Percentiles rank a stretch among this genome's conserved stretches.
These are phyloP conservation scores for Boletellus ananas DNA, from an alignment of 768 basidiomycete species.

Conservation along the genomic window DNA sequence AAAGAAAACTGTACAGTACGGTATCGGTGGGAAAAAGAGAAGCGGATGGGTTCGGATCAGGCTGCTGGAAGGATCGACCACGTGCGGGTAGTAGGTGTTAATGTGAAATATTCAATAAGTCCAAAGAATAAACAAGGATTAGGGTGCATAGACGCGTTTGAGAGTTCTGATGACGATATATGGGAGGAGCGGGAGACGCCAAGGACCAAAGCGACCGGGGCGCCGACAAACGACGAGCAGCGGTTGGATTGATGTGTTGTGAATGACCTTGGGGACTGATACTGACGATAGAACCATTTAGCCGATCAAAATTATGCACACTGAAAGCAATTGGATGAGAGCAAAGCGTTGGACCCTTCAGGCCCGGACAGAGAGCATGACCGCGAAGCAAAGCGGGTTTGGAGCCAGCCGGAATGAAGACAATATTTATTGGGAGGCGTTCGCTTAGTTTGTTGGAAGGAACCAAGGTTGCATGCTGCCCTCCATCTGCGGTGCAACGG, in stretches of 20 bases:
- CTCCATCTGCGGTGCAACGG: slow-evolving; percentile 25
- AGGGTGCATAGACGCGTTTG: not conserved
- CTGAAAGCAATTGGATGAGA: slow-evolving; percentile 16
- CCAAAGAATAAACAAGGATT: slow-evolving; percentile 12
- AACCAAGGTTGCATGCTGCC: slow-evolving; percentile 30
- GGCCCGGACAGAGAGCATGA: slow-evolving; percentile 1
- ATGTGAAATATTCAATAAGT: slow-evolving; percentile 15
- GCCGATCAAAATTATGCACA: slow-evolving; percentile 28
- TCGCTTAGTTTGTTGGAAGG: slow-evolving; percentile 12
- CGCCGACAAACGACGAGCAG: no score
- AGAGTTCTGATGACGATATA: not conserved
- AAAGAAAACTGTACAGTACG: slow-evolving; percentile 2
- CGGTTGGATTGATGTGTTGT: no score
- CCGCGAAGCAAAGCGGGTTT: slow-evolving; percentile 12
- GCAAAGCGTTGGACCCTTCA: slow-evolving; percentile 2
- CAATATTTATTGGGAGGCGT: no score
- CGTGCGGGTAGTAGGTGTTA: slow-evolving; percentile 8
- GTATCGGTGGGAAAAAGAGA: not conserved
- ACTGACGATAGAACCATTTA: no score
- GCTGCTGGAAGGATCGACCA: not conserved
- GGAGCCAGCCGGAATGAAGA: slow-evolving; percentile 4
- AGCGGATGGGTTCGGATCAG: no score
- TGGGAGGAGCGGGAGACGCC: not conserved
- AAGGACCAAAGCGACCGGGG: no score
- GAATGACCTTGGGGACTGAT: no score